Conservation (phyloP, 2,329 filamentous ascomycete species). For the Ophiostoma fasciatum region DNA sequence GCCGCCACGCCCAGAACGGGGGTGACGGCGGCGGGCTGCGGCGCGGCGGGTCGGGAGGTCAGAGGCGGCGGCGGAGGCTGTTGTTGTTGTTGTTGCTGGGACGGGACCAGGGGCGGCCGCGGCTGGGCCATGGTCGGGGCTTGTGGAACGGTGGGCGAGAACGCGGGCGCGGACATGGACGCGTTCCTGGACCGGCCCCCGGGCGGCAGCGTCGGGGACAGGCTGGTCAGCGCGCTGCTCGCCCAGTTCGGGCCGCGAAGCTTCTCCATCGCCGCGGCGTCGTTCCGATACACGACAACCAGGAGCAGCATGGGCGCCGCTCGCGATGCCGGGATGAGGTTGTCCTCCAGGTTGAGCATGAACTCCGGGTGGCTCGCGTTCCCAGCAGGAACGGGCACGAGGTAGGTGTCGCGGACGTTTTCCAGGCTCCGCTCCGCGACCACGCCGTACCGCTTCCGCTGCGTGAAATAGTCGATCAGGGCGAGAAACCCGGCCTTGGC, state of each 20-base stretch:
- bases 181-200: conserved; percentile 20
- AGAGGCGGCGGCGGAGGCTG: conserved; percentile 8
- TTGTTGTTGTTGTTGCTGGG: too few species aligned
- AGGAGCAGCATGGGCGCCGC: conserved; percentile 66
- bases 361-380: conserved; percentile 64
- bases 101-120: conserved; percentile 17
- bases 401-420: conserved; percentile 78
- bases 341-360: conserved; percentile 75
- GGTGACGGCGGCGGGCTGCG: neutral
- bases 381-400: conserved; percentile 70
- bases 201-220: neutral
- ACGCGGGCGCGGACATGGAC: conserved; percentile 34
- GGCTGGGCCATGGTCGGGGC: conserved; percentile 16
- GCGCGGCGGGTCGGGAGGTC: conserved; percentile 3
- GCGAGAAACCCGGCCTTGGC: conserved; percentile 51
- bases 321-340: conserved; percentile 56
- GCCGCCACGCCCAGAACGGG: too few species aligned
- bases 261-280: conserved; percentile 24
- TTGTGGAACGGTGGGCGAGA: conserved; percentile 37
- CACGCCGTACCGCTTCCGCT: conserved; percentile 74
- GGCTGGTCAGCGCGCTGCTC: conserved; percentile 17
- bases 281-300: conserved; percentile 68
- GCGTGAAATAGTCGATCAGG: conserved; percentile 77
- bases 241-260: conserved; percentile 19
- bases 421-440: conserved; percentile 59